Conservation (phyloP, 768 basidiomycete species). For the Lyophyllum semitale region DNA sequence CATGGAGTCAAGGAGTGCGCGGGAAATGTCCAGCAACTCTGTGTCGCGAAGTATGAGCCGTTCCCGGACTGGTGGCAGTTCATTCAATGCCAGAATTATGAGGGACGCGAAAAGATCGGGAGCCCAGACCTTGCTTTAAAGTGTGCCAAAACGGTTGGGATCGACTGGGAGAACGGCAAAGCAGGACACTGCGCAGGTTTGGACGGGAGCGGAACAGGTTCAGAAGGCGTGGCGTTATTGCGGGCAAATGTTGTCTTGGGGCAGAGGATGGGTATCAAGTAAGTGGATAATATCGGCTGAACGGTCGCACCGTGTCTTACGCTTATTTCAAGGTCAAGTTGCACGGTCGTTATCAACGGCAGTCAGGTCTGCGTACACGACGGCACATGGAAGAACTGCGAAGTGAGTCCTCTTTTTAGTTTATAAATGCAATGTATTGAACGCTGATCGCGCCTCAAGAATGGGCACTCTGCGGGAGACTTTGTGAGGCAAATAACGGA, state of each 20-base stretch:
- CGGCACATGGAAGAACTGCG: constrained; percentile 76
- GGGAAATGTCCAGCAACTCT: constrained; percentile 89
- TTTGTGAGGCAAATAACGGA: constrained; percentile 78
- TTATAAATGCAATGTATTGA: not conserved
- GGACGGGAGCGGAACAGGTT: constrained; percentile 61
- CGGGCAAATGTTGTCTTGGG: constrained; percentile 55
- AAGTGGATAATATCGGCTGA: constrained; percentile 13
- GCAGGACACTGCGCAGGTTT: constrained; percentile 61
- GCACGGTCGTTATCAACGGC: constrained; percentile 79
- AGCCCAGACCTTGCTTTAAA: constrained; percentile 57
- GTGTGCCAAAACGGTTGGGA: constrained; percentile 64
- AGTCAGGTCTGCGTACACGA: constrained; percentile 75
- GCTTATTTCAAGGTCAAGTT: constrained; percentile 64
- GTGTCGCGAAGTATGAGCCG: constrained; percentile 63
- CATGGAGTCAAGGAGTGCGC: constrained; percentile 84
- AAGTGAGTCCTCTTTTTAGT: constrained; percentile 43
- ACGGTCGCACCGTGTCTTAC: not conserved
- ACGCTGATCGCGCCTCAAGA: constrained; percentile 38
- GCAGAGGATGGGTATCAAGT: constrained; percentile 57
- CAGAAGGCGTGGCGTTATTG: constrained; percentile 67
- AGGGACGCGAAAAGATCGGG: constrained; percentile 66
- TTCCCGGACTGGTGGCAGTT: constrained; percentile 79
- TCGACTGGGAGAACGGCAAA: constrained; percentile 68
- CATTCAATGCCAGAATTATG: constrained; percentile 77
- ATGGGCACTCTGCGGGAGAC: constrained; percentile 72